Base-by-base conservation (phyloP, 805 yeast genomes). In the Suhomyces vadensis region DNA sequence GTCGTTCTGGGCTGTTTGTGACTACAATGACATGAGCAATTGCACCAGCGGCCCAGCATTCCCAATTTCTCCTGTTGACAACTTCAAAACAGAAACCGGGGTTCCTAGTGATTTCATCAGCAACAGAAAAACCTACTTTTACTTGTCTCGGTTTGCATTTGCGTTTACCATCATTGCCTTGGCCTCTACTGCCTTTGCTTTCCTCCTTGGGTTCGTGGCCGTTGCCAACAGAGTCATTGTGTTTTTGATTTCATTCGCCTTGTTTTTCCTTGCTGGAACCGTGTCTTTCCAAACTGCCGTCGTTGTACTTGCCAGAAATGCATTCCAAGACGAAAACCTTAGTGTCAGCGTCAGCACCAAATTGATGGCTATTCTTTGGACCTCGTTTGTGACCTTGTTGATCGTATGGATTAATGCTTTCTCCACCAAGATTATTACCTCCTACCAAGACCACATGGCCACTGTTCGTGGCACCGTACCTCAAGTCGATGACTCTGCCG, bases 61-160 rank as follows among this genome's bases (percentile, higher is more conserved):
- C 66, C 89, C 96, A 35, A 81, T 90, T 60, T 86, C 95, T 20
- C 97, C 97, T 22, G 77, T 65, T 37, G 81, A 79, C 55, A 87
- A 88, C 69, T 89, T 89, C 55, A 73, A 73, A 43, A 72, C 83
- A 41, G 57, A 69, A 14, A 54, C 54, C 2, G 74, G 44, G 9
- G 43, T 84, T 40, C 95, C 95, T 20, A 26, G 58, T 2, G 65
- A 67, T 20, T 82, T 89, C 53, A 53, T 68, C 41, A 53, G 63
- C 24, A 61, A 74, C 59, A 72, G 79, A 50, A 69, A 76, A 51
- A 65, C 77, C 33, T 83, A 76, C 63, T 88, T 74, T 67, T 84
- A 82, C 65, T 65, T 84, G 57, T 76, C 88, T 14, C 78, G 92
- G 53, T 50, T 56, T 33, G 55, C 63, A 14, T 65, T 56, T 47